These are phyloP conservation scores for Pseudogymnoascus verrucosus DNA, from an alignment of 2,329 filamentous ascomycete species.

Conservation along the genomic window DNA sequence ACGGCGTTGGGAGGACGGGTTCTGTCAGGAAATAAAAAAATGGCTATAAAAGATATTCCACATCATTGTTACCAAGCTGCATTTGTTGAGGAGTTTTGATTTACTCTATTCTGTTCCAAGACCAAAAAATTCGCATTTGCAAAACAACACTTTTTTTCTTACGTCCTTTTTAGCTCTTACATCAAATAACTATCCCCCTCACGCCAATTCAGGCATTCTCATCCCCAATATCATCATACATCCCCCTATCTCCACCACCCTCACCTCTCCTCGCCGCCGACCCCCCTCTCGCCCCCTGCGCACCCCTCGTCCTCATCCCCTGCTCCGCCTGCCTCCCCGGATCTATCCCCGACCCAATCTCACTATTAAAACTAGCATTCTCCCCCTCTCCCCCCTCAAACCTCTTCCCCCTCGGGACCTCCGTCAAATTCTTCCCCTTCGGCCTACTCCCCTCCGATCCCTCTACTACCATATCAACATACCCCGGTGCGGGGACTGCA, in stretches of 20 bases:
- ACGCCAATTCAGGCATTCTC: background rate
- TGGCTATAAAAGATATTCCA: conserved; percentile 1
- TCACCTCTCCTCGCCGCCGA: background rate
- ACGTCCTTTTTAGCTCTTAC: background rate
- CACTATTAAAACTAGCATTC: conserved; percentile 28
- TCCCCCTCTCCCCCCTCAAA: conserved; percentile 22
- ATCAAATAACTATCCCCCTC: background rate
- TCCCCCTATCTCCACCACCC: background rate
- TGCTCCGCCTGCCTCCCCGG: conserved; percentile 39
- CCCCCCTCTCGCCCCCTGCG: background rate
- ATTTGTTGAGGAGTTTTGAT: background rate
- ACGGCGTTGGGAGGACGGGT: conserved; percentile 1
- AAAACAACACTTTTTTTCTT: background rate
- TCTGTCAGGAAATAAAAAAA: conserved; percentile 4
- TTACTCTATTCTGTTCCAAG: background rate
- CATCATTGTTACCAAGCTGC: background rate
- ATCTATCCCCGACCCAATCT: conserved; percentile 41
- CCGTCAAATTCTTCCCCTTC: conserved; percentile 25
- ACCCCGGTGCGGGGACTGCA: conserved; percentile 20
- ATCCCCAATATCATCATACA: background rate
- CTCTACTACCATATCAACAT: conserved; percentile 16
- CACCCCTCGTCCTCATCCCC: background rate
- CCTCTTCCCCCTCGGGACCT: conserved; percentile 16
- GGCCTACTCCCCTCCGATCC: conserved; percentile 14
- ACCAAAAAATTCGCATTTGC: background rate